Evolutionary conservation across 129 eudicot genomes (phyloP), one percentile per base, ranked within the genome.

Genomic region (Oenanthe sinensis): DNA sequence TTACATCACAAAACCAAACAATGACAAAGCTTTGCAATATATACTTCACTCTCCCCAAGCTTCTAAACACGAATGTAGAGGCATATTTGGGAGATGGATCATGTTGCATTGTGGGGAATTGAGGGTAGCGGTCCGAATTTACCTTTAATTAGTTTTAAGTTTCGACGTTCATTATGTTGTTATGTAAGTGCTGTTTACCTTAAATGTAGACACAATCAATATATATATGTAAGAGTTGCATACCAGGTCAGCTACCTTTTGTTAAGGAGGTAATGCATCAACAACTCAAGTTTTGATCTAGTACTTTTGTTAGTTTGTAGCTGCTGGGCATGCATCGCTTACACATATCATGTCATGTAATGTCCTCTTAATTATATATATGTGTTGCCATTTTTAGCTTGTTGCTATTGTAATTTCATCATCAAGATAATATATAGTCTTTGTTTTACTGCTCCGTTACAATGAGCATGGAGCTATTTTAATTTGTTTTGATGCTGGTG

Each of bases 121-220:
- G 97, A 89, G 97, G 98, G 91, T 83, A 89, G 78, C 98, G 98
- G 98, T 93, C 98, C 98, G 98, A 93, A 22, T 83, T 79, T 77
- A 75, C 71, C 84, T 81, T 67, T 48, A 48, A 8, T 4, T 28
- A n/a, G 3, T 24, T 65, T 4, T 65, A 11, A 24, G 5, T 28
- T 24, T 24, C 28, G 3, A 63, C 16, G 36, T 11, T 26, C 0
- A 33, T 33, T 33, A 33, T 33, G 36, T 33, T 65, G 11, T 65
- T 28, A 30, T 65, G 71, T 28, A 9, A 22, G 72, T 30, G 42
- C 30, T 67, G 72, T 67, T 67, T 28, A 67, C 39, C 10, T 5
- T 30, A 28, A 65, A 65, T 65, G 37, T 11, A 28, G 71, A 26
- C 36, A 65, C 19, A 0, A 24, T 60, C 12, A 22, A 60, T 10